Base-by-base conservation (phyloP, 2,329 filamentous ascomycete species). In the Alternaria sp. region DNA sequence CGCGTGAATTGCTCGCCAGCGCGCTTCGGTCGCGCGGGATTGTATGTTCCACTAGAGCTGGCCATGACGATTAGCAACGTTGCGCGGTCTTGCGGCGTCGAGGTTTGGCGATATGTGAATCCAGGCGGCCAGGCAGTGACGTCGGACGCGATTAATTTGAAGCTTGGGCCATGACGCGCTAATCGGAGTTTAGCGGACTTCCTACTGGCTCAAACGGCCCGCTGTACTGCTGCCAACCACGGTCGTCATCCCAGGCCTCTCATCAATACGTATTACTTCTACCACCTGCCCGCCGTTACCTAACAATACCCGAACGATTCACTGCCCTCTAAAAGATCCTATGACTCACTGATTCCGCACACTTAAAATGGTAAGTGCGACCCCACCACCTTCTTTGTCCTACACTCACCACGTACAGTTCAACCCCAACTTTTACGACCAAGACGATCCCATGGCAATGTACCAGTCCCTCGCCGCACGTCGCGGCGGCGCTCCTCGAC, bases 1-100 rank as follows among this genome's bases (percentile, higher is more conserved):
- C 92, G 90, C 47, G 91, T 89, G 77, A 92, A 96, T 72, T 90
- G 88, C 82, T 97, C 93, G 72, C 90, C 92, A 5, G 88, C 91
- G 68, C 93, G 90, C 82, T 95, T 97, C 10, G 93, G 93, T 40
- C 93, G 91, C 57, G 91, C 91, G 26, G 90, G 88, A 10, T 75
- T 74, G 56, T 71, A 74, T 5, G 63, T 69, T 26, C 68, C 70
- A 17, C 69, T 71, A 1, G 74, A 74, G 61, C 73, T 74, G 19
- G 76, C 69, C 76, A 79, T 79, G 36, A 23, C 26, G 23, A 6
- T 15, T 19, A 19, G 8, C 25, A 2, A 21, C 13, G 44, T 47
- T 32, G 57, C 21, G 28, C 28, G 23, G 1, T 54, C n/a, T 50
- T 19, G 2, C 2, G 12, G 28, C 11, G 19, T n/a, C 10, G 36